Conservation (phyloP, 352 stramenopile genomes). For the Phytopythium aichiense region DNA sequence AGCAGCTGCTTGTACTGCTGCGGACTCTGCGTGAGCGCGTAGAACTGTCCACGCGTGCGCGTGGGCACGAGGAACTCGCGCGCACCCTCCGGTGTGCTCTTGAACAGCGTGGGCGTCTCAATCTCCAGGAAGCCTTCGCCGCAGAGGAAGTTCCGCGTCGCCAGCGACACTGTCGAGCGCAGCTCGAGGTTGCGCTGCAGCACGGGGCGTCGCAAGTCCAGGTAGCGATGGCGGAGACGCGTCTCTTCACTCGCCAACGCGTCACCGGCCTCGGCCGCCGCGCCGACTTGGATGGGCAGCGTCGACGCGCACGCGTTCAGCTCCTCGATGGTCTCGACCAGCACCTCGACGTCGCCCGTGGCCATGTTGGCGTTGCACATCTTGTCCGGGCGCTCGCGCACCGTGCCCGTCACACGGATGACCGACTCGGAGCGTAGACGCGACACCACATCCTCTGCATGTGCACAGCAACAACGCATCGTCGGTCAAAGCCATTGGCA, state of each 20-base stretch:
- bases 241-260: constrained; percentile 68
- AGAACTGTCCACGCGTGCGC: constrained; percentile 64
- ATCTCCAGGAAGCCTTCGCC: constrained; percentile 80
- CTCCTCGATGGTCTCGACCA: constrained; percentile 54
- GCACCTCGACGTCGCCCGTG: constrained; percentile 70
- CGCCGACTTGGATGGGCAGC: constrained; percentile 61
- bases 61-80: constrained; percentile 86
- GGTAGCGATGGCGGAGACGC: constrained; percentile 70
- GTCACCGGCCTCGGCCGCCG: constrained; percentile 22
- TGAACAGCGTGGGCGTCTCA: constrained; percentile 87
- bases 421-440: constrained; percentile 66
- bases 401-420: constrained; percentile 54
- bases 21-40: constrained; percentile 86
- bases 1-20: constrained; percentile 93
- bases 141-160: constrained; percentile 66
- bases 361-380: constrained; percentile 73
- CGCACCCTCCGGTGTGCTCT: constrained; percentile 83
- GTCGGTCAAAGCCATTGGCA: not conserved
- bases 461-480: not conserved
- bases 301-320: constrained; percentile 53
- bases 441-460: constrained; percentile 34
- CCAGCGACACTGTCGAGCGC: constrained; percentile 66
- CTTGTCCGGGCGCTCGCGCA: constrained; percentile 47
- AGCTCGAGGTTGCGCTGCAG: constrained; percentile 82
- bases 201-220: constrained; percentile 68